Conservation (phyloP, 106 monocot genomes). For the Chionographis japonica region DNA sequence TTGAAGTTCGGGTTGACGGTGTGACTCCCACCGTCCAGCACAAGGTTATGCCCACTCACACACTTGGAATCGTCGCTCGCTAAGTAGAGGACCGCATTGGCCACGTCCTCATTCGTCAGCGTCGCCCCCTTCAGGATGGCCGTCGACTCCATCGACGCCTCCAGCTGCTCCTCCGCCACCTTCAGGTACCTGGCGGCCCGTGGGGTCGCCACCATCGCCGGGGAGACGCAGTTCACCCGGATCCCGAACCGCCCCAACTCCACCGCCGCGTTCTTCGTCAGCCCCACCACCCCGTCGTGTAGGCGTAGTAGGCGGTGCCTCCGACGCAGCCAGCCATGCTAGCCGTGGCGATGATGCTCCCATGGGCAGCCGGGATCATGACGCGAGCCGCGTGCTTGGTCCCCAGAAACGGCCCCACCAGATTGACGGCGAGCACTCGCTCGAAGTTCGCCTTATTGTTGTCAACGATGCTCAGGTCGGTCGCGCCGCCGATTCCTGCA, state of each 20-base stretch:
- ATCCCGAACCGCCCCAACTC: constrained; percentile 39
- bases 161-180: constrained; percentile 12
- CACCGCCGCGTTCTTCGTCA: constrained; percentile 28
- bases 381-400: too few relatives aligned
- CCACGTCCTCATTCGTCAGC: constrained; percentile 6
- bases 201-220: constrained; percentile 17
- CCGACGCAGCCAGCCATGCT: constrained; percentile 10
- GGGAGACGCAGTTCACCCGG: constrained; percentile 38
- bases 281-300: constrained; percentile 17
- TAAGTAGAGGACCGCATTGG: constrained; percentile 4
- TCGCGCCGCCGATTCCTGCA: too few relatives aligned
- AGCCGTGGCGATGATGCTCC: constrained; percentile 18
- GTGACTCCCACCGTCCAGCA: constrained; percentile 12
- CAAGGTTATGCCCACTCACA: constrained; percentile 8
- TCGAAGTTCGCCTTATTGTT: too few relatives aligned
- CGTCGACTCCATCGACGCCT: not conserved
- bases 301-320: constrained; percentile 9
- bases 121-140: constrained; percentile 19
- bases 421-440: too few relatives aligned
- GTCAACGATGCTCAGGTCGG: too few relatives aligned
- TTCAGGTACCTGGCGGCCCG: not conserved
- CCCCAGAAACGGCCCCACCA: too few relatives aligned
- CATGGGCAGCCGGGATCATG: too few relatives aligned
- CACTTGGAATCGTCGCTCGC: constrained; percentile 6
- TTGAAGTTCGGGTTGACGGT: too few relatives aligned